Evolutionary conservation across 2,329 filamentous ascomycete species (phyloP), one percentile per base, ranked within the genome.

Genomic region (Phaeoacremonium minimum): DNA sequence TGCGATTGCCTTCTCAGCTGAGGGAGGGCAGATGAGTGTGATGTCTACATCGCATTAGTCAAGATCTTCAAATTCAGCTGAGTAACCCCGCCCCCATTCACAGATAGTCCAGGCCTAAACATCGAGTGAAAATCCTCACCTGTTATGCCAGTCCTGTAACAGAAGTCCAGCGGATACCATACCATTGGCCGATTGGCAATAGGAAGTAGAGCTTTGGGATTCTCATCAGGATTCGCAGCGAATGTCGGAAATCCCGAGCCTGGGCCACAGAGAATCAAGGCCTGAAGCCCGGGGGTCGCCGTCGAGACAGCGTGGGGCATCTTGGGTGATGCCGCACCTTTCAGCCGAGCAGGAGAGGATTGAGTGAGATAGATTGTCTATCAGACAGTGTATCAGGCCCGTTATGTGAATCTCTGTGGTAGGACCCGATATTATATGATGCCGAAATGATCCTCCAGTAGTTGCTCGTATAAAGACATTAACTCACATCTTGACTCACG

Each of bases 101-200:
- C 22, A 26, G 9, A n/a, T 26, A 26, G 22, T 26, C 9, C n/a
- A n/a, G n/a, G n/a, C n/a, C n/a, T 8, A 28, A 31, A 7, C 22
- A 17, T 17, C n/a, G 12, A 33, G 15, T 33, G 28, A 12, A 15
- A 13, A 8, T 15, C 13, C 75, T 60, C 60, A 86, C 84, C 73
- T 52, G 82, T 85, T 46, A 90, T 78, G 48, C 87, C 86, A 58
- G 84, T 86, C 26, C 86, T 79, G 54, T 88, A 85, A 61, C 86
- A 91, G 65, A 87, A 91, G 51, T 91, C 86, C 28, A 93, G 76
- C 6, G 87, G 83, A 57, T 93, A 93, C 85, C 87, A 91, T 31
- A 93, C 83, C 87, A 93, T 93, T 2, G 87, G 87, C 48, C 87
- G 67, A 58, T 93, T 93, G 22, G 87, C 87, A 41, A 93, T 85